Base-by-base conservation (phyloP, 2,329 filamentous ascomycete genomes). In the Paecilomyces sp. region DNA sequence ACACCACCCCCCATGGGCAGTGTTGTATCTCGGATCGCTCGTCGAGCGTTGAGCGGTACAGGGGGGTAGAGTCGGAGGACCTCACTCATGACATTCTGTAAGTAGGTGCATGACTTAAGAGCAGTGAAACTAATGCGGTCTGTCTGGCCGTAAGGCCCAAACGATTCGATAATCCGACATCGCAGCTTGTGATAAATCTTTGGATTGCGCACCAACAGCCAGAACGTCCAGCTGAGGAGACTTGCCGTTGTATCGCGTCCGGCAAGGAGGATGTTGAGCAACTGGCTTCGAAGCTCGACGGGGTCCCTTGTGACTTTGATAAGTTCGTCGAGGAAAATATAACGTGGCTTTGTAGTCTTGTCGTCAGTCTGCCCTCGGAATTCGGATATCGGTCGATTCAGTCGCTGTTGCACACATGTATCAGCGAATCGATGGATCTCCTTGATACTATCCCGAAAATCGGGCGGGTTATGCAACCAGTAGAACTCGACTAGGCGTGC, bases 251-350 rank as follows among this genome's bases (percentile, higher is more conserved):
- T 74, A 58, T 76, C 74, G 1, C 74, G 67, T 0, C 73, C 74
- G 3, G 74, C 74, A 7, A 75, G 62, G 2, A 76, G 65, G n/a
- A 75, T 65, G 55, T 75, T 76, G 54, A 77, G 57, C 50, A 75
- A 62, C 63, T 86, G 80, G 62, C 82, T 79, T 2, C 80, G 73
- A 6, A 85, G 70, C 18, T 78, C 74, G 8, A 63, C 77, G 62
- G 62, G 78, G 69, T 76, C 81, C 67, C 61, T 75, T 63, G 77
- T 77, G 3, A 78, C 74, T 54, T 80, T 76, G 13, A 83, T 74
- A 33, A 88, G 69, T 64, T 85, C 84, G 57, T 85, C 72, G 11
- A 87, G 75, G 63, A 88, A 87, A 9, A 85, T 75, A 65, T 85
- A 85, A 15, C 36, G 25, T 28, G 25, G 25, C 25, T 28, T 28